Evolutionary conservation across 1,284 basidiomycete species (phyloP), one percentile per base, ranked within the genome.

Genomic region (Irpex rosettiformis): DNA sequence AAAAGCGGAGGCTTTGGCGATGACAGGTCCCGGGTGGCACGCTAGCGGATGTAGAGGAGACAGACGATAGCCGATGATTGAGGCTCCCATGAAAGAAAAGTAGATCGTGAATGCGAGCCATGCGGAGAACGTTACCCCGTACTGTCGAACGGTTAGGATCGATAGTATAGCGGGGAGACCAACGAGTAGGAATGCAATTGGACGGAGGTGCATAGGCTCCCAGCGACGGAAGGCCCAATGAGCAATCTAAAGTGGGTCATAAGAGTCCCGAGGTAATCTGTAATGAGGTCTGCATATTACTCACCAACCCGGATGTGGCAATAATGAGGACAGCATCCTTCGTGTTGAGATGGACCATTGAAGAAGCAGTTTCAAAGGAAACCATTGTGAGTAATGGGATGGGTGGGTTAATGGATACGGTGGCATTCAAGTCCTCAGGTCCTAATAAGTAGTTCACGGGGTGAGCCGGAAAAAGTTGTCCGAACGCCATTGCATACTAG

Each of bases 51-150:
- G 62, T 28, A 61, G 52, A 4, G 60, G 58, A 18, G 60, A 59
- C 4, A 64, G 11, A n/a, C 62, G 58, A 47, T 64, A 64, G 13
- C 49, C 13, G 3, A 63, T 47, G 47, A 65, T 63, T 4, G 61
- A 65, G 3, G 42, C n/a, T n/a, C 56, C 22, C 21, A 64, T 51
- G 7, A 55, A 51, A 7, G 54, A 24, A 25, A 47, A 56, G 49
- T 47, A 62, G 3, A 28, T 51, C 1, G 40, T 13, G 28, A 58
- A 54, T 10, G 57, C 30, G 27, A 27, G n/a, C 6, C 13, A 7
- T 11, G 52, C 21, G 10, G 52, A 29, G 21, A 7, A 21, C 22
- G 24, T 6, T 21, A 29, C 16, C 5, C 33, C 33, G 21, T 58
- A 28, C n/a, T 54, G 33, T 24, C 6, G 13, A 16, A 25, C 22